A percentile compares a stretch with the other conserved stretches of the same genome.
Evolutionary conservation across 306 rosid species (phyloP).

Genomic region (Rosa rugosa): DNA sequence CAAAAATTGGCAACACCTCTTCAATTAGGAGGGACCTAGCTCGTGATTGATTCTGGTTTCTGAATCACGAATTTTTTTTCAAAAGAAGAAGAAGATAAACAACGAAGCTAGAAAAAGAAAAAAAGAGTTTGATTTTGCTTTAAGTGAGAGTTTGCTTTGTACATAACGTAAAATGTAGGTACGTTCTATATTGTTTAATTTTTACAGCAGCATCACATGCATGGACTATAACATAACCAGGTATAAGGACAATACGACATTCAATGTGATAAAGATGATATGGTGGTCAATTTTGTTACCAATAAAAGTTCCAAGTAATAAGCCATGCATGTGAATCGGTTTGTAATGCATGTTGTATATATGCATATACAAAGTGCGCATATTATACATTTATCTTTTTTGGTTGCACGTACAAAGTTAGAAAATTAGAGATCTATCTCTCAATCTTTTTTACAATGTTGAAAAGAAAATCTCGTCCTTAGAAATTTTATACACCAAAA

Average conservation of each 20-base stretch:
- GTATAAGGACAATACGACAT: slow-evolving; percentile 25
- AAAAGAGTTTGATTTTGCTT: slow-evolving; percentile 1
- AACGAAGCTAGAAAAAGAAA: neutral
- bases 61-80: neutral
- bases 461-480: neutral
- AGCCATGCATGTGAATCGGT: slow-evolving; percentile 15
- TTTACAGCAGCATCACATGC: slow-evolving; percentile 25
- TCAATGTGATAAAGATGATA: slow-evolving; percentile 25
- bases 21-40: slow-evolving; percentile 6
- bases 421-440: too few relatives aligned
- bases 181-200: neutral
- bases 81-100: slow-evolving; percentile 15
- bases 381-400: neutral
- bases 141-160: neutral
- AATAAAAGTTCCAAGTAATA: slow-evolving; percentile 8
- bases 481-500: too few relatives aligned
- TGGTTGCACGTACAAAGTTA: neutral
- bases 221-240: slow-evolving; percentile 12
- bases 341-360: neutral
- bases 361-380: neutral
- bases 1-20: slow-evolving; percentile 24
- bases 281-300: slow-evolving; percentile 27
- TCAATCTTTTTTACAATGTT: too few relatives aligned
- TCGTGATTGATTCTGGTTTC: neutral
- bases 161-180: neutral